Percentiles rank a stretch among this genome's conserved stretches.
Evolutionary conservation across 2,329 filamentous ascomycete genomes (phyloP).

Genomic region (Cladobotryum mycophilum): DNA sequence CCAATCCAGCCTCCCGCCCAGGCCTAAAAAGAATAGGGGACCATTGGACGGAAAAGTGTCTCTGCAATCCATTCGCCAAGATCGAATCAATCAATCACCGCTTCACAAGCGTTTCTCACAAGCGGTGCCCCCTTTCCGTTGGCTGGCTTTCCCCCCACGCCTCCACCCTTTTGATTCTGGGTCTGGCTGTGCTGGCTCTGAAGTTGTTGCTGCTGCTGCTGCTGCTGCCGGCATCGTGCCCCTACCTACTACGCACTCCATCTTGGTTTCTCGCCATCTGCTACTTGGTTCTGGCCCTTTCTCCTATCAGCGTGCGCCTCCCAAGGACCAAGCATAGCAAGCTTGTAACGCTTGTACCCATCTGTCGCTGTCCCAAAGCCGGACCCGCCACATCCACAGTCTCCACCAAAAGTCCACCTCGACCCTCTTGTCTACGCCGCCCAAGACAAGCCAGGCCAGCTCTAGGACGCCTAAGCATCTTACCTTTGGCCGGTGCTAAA

Average conservation of each 20-base stretch:
- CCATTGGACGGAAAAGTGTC: conserved; percentile 4
- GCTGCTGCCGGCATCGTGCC: background rate
- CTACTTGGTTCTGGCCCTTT: background rate
- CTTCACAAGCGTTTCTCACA: background rate
- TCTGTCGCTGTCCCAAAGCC: conserved; percentile 4
- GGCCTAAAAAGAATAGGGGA: conserved; percentile 11
- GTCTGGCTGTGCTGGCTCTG: too few species aligned
- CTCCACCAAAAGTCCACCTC: conserved; percentile 11
- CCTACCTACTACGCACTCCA: background rate
- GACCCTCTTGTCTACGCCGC: conserved; percentile 1
- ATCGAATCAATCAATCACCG: conserved; percentile 1
- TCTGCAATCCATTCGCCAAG: conserved; percentile 3
- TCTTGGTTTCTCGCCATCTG: background rate
- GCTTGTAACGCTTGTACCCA: background rate
- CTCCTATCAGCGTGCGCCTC: conserved; percentile 1
- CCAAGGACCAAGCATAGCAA: background rate
- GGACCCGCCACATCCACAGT: conserved; percentile 9
- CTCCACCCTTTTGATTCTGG: background rate
- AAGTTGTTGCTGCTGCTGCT: background rate
- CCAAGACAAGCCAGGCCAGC: conserved; percentile 1
- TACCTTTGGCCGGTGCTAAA: conserved; percentile 9
- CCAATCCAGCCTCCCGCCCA: conserved; percentile 4
- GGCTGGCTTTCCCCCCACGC: background rate
- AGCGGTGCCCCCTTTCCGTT: background rate
- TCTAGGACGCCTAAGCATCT: conserved; percentile 8